Evolutionary conservation across 306 rosid genomes (phyloP).

Genomic region (Prosopis cineraria): DNA sequence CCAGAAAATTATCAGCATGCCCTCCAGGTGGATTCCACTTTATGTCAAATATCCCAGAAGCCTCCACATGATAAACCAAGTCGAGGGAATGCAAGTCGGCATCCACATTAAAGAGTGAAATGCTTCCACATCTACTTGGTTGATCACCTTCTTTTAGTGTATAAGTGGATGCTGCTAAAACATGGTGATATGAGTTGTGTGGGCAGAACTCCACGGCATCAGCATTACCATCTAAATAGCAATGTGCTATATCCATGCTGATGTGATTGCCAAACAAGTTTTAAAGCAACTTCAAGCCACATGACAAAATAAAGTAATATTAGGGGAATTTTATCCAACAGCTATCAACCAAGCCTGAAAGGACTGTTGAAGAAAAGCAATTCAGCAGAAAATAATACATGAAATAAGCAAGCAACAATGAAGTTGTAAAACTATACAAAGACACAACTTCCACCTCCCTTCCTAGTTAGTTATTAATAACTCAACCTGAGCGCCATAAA

Average conservation of each 20-base stretch:
- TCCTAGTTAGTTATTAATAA: background rate
- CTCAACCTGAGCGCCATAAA: background rate
- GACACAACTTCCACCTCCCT: background rate
- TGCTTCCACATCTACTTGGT: slow-evolving; percentile 75
- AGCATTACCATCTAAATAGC: slow-evolving; percentile 78
- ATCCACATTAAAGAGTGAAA: slow-evolving; percentile 62
- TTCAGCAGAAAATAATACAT: background rate
- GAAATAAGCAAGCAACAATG: background rate
- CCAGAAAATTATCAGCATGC: slow-evolving; percentile 56
- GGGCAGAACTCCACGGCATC: slow-evolving; percentile 92
- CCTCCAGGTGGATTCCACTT: slow-evolving; percentile 73
- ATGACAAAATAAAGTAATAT: background rate
- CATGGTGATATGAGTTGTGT: slow-evolving; percentile 49
- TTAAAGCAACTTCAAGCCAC: background rate
- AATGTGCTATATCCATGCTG: slow-evolving; percentile 79
- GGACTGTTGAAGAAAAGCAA: background rate
- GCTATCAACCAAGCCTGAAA: slow-evolving; percentile 15
- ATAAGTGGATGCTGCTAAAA: slow-evolving; percentile 84
- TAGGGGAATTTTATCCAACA: slow-evolving; percentile 44
- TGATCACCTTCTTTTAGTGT: slow-evolving; percentile 69
- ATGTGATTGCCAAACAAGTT: slow-evolving; percentile 1
- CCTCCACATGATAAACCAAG: slow-evolving; percentile 50
- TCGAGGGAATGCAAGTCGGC: slow-evolving; percentile 46
- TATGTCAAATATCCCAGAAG: slow-evolving; percentile 78
- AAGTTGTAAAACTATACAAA: background rate